Evolutionary conservation across 177 flowering plant genomes (phyloP), one percentile per base, ranked within the genome.

Genomic region (Vitis hybrid): DNA sequence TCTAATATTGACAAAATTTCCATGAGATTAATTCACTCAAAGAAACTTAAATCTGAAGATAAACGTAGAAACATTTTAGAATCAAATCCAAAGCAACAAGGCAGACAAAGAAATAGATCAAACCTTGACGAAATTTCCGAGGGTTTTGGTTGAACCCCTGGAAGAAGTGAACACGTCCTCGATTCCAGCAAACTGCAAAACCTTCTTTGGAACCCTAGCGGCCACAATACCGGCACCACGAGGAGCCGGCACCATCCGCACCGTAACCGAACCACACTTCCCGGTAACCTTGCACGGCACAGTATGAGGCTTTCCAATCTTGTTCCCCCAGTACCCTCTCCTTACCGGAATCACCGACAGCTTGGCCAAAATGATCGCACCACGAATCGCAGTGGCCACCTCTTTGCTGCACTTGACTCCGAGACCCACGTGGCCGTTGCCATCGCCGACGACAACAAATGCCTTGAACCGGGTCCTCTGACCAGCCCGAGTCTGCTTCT

Each of bases 221-320:
- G 92, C 92, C 51, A 88, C 92, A 51, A 86, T 88, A 1, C 90
- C 90, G 1, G 92, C 81, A 16, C 92, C 92, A 60, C 89, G 82
- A 2, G 92, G 89, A 0, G 90, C 89, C 3, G 89, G 92, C 12
- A 88, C 90, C 89, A 88, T 84, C 50, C 90, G 52, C 5, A 88
- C 90, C 0, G 88, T 85, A 9, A 88, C 90, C 0, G 89, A 86
- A 6, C 90, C 89, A 68, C 92, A 88, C 66, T 87, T 87, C 0
- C 90, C 92, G 0, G 92, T 88, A 15, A 88, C 90, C 86, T 87
- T 88, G 33, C 89, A 86, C 5, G 92, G 92, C 33, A 88, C 90
- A 0, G 89, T 88, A 50, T 88, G 90, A 1, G 89, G 87, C 80
- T 82, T 82, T 33, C 90, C 92, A 68, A 88, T 88, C 83, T 86